A percentile compares a stretch with the other conserved stretches of the same genome.
These are phyloP conservation scores for Scenedesmus sp. DNA, from an alignment of 163 green algal genomes.

Conservation along the genomic window DNA sequence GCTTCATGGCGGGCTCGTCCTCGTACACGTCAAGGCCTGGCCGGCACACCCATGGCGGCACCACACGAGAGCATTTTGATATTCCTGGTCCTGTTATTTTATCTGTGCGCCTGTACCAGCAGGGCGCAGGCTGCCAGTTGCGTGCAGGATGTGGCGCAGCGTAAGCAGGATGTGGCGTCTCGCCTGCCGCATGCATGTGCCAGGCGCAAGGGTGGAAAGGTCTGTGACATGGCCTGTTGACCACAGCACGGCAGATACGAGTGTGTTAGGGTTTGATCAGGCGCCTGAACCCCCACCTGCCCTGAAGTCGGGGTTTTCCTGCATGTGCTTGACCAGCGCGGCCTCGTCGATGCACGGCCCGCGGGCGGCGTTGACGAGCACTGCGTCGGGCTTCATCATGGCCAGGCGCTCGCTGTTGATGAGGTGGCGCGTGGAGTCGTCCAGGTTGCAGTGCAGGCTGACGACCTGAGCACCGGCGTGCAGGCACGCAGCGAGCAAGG, in stretches of 20 bases:
- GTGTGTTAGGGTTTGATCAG: no score
- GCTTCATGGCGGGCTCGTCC: slow-evolving; percentile 96
- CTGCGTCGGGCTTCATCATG: slow-evolving; percentile 95
- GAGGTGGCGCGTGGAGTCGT: slow-evolving; percentile 93
- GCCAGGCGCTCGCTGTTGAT: slow-evolving; percentile 92
- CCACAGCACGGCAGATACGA: no score
- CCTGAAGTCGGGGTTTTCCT: slow-evolving; percentile 94
- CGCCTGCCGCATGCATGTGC: no score
- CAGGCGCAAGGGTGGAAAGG: no score
- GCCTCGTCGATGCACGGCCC: slow-evolving; percentile 94
- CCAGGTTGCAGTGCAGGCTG: slow-evolving; percentile 95
- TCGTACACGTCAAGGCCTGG: slow-evolving; percentile 96
- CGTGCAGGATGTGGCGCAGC: no score
- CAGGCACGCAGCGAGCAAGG: no score
- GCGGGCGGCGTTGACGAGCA: slow-evolving; percentile 96
- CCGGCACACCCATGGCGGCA: neutral
- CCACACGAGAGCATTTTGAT: slow-evolving; percentile 60
- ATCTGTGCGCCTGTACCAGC: no score
- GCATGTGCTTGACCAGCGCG: slow-evolving; percentile 94
- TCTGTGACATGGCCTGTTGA: no score
- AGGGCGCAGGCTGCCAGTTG: no score
- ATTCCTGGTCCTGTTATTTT: no score
- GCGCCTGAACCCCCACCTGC: slow-evolving; percentile 56
- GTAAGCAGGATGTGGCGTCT: no score
- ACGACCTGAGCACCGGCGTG: slow-evolving; percentile 85